Evolutionary conservation across 371 early-diverging fungal genomes (phyloP).

Genomic region (Rhizomucor miehei): DNA sequence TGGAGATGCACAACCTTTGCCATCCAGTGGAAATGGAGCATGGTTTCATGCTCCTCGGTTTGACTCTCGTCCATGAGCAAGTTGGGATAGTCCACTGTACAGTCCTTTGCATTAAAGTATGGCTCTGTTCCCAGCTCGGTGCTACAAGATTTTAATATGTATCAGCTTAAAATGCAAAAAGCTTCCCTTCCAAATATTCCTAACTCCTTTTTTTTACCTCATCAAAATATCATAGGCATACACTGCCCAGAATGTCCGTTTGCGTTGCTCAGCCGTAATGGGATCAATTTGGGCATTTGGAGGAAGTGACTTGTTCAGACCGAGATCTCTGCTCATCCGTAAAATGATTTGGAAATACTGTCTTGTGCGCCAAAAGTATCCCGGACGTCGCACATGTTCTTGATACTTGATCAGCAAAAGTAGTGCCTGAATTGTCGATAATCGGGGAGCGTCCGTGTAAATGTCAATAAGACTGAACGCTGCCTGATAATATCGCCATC

Average conservation of each 20-base stretch:
- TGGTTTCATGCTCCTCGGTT: conserved; percentile 10
- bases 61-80: conserved; percentile 13
- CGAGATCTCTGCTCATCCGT: conserved; percentile 38
- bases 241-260: conserved; percentile 24
- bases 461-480: conserved; percentile 33
- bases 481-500: conserved; percentile 37
- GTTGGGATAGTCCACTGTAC: conserved; percentile 18
- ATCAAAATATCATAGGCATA: conserved; percentile 26
- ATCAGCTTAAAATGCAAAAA: not conserved
- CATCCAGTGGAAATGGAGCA: conserved; percentile 32
- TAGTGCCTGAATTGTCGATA: conserved; percentile 46
- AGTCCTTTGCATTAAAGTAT: conserved; percentile 11
- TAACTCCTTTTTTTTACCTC: conserved; percentile 11
- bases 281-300: not conserved
- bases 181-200: conserved; percentile 1
- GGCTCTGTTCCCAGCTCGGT: conserved; percentile 19
- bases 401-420: conserved; percentile 46
- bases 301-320: conserved; percentile 15
- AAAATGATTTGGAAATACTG: conserved; percentile 33
- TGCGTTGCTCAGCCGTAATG: conserved; percentile 11
- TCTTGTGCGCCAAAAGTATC: conserved; percentile 44
- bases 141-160: conserved; percentile 6
- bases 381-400: conserved; percentile 39
- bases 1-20: conserved; percentile 31
- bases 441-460: conserved; percentile 37